These are phyloP conservation scores for Termitomyces sp. DNA, from an alignment of 768 basidiomycete species.

Conservation along the genomic window DNA sequence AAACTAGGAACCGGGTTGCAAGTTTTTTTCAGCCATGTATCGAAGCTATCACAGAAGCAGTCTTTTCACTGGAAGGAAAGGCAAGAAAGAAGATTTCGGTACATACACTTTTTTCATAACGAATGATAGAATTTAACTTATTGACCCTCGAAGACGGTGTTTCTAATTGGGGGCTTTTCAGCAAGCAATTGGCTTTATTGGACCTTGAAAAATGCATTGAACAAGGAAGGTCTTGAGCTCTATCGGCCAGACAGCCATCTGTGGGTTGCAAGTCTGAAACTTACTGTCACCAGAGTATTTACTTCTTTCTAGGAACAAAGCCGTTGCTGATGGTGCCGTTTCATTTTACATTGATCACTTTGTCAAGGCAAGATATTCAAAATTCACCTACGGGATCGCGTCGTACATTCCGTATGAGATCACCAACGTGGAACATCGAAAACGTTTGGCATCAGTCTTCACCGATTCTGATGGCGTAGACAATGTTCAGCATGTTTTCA, in stretches of 20 bases:
- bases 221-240: slow-evolving; percentile 15
- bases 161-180: slow-evolving; percentile 44
- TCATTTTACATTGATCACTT: slow-evolving; percentile 38
- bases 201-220: slow-evolving; percentile 20
- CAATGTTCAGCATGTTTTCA: slow-evolving; percentile 3
- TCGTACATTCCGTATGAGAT: slow-evolving; percentile 8
- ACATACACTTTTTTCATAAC: neutral
- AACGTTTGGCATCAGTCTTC: neutral
- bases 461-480: slow-evolving; percentile 5
- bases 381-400: slow-evolving; percentile 32
- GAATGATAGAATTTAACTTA: neutral
- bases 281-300: neutral
- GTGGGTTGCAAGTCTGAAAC: slow-evolving; percentile 3
- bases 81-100: slow-evolving; percentile 17
- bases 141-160: slow-evolving; percentile 25
- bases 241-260: slow-evolving; percentile 17
- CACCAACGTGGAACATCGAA: slow-evolving; percentile 14
- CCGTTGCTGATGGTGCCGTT: slow-evolving; percentile 40
- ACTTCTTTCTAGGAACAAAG: slow-evolving; percentile 33
- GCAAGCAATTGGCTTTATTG: slow-evolving; percentile 40
- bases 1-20: slow-evolving; percentile 13
- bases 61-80: neutral
- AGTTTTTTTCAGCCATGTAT: slow-evolving; percentile 18
- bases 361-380: slow-evolving; percentile 35
- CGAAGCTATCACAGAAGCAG: slow-evolving; percentile 12